These are phyloP conservation scores for Hemileccinum rubropunctum DNA, from an alignment of 768 basidiomycete genomes.

Conservation along the genomic window DNA sequence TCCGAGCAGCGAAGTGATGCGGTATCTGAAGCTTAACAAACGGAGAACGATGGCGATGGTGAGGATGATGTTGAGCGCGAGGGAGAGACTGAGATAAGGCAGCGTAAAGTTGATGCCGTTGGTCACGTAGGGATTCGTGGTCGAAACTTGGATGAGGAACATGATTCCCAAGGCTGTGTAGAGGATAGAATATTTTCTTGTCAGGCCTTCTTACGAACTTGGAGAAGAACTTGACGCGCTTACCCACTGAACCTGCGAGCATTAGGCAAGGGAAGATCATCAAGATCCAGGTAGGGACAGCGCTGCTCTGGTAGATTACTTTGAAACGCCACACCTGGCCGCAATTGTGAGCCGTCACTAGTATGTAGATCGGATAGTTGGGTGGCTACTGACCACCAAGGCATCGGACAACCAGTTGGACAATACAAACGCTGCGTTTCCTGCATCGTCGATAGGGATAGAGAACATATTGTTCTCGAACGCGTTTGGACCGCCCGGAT, in stretches of 20 bases:
- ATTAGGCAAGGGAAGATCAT: slow-evolving; percentile 10
- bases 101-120: slow-evolving; percentile 11
- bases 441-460: slow-evolving; percentile 14
- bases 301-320: slow-evolving; percentile 14
- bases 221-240: background rate
- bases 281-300: slow-evolving; percentile 5
- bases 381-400: slow-evolving; percentile 18
- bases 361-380: background rate
- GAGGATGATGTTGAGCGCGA: slow-evolving; percentile 32
- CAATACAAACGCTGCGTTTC: slow-evolving; percentile 9
- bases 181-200: no score
- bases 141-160: slow-evolving; percentile 12
- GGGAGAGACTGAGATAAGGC: slow-evolving; percentile 27
- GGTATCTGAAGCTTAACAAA: slow-evolving; percentile 22
- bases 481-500: slow-evolving; percentile 29
- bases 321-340: slow-evolving; percentile 18
- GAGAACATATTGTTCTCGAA: slow-evolving; percentile 22
- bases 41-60: slow-evolving; percentile 32
- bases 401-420: slow-evolving; percentile 18
- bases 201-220: background rate
- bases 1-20: slow-evolving; percentile 18
- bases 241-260: slow-evolving; percentile 8
- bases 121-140: slow-evolving; percentile 10
- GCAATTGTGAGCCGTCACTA: background rate
- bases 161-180: slow-evolving; percentile 3